Evolutionary conservation across 305 asterid genomes (phyloP).

Genomic region (Fraxinus albicans): DNA sequence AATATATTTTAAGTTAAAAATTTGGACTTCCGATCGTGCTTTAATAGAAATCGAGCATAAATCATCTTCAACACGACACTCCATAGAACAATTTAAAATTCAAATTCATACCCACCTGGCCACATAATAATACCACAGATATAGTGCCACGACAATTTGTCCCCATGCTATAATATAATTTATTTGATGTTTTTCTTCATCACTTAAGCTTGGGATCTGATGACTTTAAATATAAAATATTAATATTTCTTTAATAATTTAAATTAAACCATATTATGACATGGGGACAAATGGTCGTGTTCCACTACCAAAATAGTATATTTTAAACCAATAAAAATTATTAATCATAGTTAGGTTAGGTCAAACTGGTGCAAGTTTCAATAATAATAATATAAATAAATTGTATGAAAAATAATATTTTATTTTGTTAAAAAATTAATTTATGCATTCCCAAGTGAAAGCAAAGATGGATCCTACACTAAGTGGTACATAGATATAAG

Average conservation of each 20-base stretch:
- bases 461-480: slow-evolving; percentile 49
- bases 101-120: slow-evolving; percentile 20
- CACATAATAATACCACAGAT: slow-evolving; percentile 12
- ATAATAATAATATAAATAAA: slow-evolving; percentile 21
- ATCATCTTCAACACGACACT: background rate
- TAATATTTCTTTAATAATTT: slow-evolving; percentile 25
- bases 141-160: too few species aligned
- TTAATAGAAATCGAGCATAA: background rate
- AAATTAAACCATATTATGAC: slow-evolving; percentile 18
- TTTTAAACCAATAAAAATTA: background rate
- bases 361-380: slow-evolving; percentile 45
- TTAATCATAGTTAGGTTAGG: slow-evolving; percentile 37
- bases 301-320: slow-evolving; percentile 42
- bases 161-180: too few species aligned
- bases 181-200: slow-evolving; percentile 23
- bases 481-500: slow-evolving; percentile 27
- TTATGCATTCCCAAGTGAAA: slow-evolving; percentile 43
- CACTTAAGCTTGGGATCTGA: slow-evolving; percentile 55
- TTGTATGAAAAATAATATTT: slow-evolving; percentile 14
- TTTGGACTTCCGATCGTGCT: background rate
- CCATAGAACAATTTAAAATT: background rate
- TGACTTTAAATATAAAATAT: slow-evolving; percentile 31
- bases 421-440: slow-evolving; percentile 24
- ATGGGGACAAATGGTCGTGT: slow-evolving; percentile 46
- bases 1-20: background rate